Base-by-base conservation (phyloP, 139 green algal genomes). In the Pedinophyceae sp. region DNA sequence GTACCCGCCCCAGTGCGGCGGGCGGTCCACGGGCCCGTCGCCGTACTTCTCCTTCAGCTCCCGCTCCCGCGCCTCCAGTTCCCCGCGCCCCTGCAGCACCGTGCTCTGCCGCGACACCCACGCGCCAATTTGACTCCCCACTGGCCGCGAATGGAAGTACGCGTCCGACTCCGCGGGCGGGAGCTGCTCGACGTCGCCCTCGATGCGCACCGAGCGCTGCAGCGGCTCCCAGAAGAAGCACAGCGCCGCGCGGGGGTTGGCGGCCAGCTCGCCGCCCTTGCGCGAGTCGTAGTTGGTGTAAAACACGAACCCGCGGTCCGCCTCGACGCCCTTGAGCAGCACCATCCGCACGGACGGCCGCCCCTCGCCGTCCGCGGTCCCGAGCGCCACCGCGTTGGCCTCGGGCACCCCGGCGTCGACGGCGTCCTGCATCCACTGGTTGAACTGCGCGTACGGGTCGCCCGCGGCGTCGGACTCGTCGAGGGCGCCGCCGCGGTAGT, bases 241-340 rank as follows among this genome's bases (percentile, higher is more conserved):
- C 23, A 93, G 68, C 0, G 78, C 76, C 7, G 81, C 81, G 1
- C 52, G n/a, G 3, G 57, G 25, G 16, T 54, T 75, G 7, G 34
- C 43, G 4, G 30, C 23, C 24, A 94, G 66, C 48, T 94, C 73
- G 3, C 49, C 23, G 4, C 63, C 79, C 61, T 88, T 84, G 30
- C 63, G 58, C 52, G 68, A 78, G 56, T 68, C 60, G 69, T 90
- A 94, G 67, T 95, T 95, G 24, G 84, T 93, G 67, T 84, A 94
- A 54, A 88, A 95, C 0, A 80, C 66, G 58, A 95, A 93, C 0
- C 87, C 87, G 1, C 69, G 48, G 22, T 71, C 54, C 26, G 79
- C 69, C 49, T 80, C 72, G 28, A 71, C 76, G n/a, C 80, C 84
- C 59, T 93, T 94, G 23, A 94, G 74, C 26, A 94, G 69, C 27